These are phyloP conservation scores for Fusarium sp. DNA, from an alignment of 2,329 filamentous ascomycete species.

Conservation along the genomic window DNA sequence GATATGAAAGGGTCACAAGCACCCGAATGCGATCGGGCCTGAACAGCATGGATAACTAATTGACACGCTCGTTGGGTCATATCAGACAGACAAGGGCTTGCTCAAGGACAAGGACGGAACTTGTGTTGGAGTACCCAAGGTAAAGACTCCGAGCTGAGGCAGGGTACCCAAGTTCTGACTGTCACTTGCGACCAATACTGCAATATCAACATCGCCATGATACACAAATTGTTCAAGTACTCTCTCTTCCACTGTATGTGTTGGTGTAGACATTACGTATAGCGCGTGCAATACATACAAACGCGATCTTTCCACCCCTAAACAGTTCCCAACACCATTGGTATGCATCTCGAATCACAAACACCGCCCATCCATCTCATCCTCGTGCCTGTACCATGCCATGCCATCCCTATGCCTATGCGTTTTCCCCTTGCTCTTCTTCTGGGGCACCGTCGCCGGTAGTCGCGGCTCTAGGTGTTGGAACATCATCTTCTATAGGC, in stretches of 20 bases:
- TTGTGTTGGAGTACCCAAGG: background rate
- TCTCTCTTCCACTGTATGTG: constrained; percentile 38
- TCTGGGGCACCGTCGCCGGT: constrained; percentile 21
- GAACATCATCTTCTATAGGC: constrained; percentile 29
- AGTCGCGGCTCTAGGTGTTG: constrained; percentile 34
- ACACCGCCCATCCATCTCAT: constrained; percentile 24
- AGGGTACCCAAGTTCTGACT: background rate
- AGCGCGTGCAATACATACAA: constrained; percentile 43
- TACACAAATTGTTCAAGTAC: constrained; percentile 26
- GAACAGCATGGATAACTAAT: background rate
- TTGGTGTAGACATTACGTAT: constrained; percentile 53
- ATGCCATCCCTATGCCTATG: constrained; percentile 1
- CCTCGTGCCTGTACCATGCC: constrained; percentile 38
- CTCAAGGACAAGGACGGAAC: background rate
- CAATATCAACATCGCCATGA: background rate
- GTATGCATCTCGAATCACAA: constrained; percentile 38
- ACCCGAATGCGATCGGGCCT: background rate
- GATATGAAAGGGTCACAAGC: background rate
- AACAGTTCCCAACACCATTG: constrained; percentile 38
- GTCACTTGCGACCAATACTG: background rate
- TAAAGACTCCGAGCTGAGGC: background rate
- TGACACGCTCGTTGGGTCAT: background rate
- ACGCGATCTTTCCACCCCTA: constrained; percentile 22
- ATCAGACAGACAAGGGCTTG: background rate
- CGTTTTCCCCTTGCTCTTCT: constrained; percentile 36